A percentile compares a stretch with the other conserved stretches of the same genome.
Conservation (phyloP, 2,329 filamentous ascomycete genomes). For the Aureobasidium sp. region DNA sequence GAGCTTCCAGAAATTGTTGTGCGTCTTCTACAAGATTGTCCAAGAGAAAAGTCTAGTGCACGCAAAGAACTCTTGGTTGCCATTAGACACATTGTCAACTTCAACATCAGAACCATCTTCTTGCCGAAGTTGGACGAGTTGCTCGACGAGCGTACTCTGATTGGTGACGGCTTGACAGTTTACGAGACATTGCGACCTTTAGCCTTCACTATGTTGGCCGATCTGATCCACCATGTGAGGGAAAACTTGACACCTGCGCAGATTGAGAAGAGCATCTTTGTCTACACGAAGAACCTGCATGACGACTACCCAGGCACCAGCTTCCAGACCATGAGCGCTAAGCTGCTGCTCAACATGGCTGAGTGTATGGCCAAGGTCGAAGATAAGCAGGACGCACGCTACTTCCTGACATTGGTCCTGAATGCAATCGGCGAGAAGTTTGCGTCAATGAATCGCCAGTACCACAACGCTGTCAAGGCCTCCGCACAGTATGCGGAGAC, state of each 20-base stretch:
- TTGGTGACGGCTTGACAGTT: conserved; percentile 91
- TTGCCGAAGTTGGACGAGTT: conserved; percentile 89
- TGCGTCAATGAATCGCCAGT: conserved; percentile 94
- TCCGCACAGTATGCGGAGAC: conserved; percentile 63
- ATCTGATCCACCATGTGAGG: conserved; percentile 93
- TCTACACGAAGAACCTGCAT: conserved; percentile 92
- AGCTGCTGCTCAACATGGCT: conserved; percentile 92
- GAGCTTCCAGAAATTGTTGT: conserved; percentile 84
- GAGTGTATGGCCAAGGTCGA: conserved; percentile 92
- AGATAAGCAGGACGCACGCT: conserved; percentile 87
- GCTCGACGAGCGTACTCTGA: conserved; percentile 84
- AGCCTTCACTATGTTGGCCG: conserved; percentile 96
- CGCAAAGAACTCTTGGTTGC: conserved; percentile 93
- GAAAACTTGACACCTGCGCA: conserved; percentile 82
- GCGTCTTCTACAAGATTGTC: conserved; percentile 83
- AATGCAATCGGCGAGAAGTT: conserved; percentile 99
- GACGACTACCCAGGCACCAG: conserved; percentile 95
- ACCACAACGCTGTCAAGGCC: conserved; percentile 87
- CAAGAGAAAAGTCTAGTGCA: conserved; percentile 84
- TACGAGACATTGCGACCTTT: conserved; percentile 94
- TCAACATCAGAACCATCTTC: conserved; percentile 95
- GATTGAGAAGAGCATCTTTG: conserved; percentile 90
- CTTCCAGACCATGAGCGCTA: conserved; percentile 99
- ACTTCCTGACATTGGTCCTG: conserved; percentile 93
- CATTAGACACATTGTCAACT: conserved; percentile 97